These are phyloP conservation scores for Meredithiella fracta DNA, from an alignment of 2,329 filamentous ascomycete species.

Conservation along the genomic window DNA sequence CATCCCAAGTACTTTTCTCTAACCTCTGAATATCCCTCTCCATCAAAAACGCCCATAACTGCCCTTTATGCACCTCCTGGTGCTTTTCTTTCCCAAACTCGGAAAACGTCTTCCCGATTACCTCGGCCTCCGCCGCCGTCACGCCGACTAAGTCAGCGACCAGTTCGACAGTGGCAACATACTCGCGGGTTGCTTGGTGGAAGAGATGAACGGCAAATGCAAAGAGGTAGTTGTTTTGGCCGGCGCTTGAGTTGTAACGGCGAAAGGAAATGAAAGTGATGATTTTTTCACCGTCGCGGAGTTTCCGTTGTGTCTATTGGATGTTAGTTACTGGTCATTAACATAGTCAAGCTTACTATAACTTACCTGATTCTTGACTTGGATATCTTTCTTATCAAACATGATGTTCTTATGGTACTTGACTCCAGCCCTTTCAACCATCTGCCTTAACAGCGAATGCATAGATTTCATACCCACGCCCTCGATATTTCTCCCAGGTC, in stretches of 20 bases:
- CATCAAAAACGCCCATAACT: constrained; percentile 22
- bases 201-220: constrained; percentile 11
- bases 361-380: constrained; percentile 9
- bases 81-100: not conserved
- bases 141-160: constrained; percentile 1
- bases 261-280: constrained; percentile 10
- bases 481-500: constrained; percentile 1
- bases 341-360: not conserved
- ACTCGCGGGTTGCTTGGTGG: constrained; percentile 7
- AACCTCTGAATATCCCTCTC: constrained; percentile 40
- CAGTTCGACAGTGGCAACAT: constrained; percentile 9
- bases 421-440: not conserved
- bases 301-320: not conserved
- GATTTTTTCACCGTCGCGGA: constrained; percentile 7
- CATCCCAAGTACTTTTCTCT: constrained; percentile 61
- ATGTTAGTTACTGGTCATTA: not conserved
- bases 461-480: constrained; percentile 1
- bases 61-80: constrained; percentile 7
- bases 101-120: constrained; percentile 1
- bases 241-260: not conserved
- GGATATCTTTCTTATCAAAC: constrained; percentile 7
- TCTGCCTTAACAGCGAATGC: constrained; percentile 4
- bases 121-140: not conserved
- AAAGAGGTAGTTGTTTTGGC: not conserved
- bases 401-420: not conserved